phyloP scores from a whole-genome alignment of 1,284 basidiomycete genomes.

The Clitocybe nebularis region DNA sequence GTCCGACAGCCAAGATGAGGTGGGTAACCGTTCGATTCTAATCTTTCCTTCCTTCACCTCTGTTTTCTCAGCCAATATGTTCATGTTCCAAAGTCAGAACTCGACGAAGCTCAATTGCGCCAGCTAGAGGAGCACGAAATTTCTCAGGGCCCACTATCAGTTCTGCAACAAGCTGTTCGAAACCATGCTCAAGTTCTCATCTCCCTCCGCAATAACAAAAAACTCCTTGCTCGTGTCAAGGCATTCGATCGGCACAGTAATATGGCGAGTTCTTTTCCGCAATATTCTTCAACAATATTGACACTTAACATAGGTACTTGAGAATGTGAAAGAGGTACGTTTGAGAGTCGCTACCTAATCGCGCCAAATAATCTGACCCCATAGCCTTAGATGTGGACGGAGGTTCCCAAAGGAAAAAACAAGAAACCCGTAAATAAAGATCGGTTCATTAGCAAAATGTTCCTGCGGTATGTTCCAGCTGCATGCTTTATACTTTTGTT shows the following conservation, averaged over 20 bases:
- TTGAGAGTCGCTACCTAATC: conserved; percentile 1
- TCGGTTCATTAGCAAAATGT: conserved; percentile 99
- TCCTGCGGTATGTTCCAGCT: conserved; percentile 59
- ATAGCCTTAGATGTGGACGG: conserved; percentile 90
- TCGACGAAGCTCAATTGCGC: conserved; percentile 94
- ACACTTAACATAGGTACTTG: conserved; percentile 63
- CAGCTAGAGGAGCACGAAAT: conserved; percentile 97
- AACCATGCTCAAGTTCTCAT: conserved; percentile 98
- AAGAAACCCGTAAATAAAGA: conserved; percentile 99
- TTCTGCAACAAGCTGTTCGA: conserved; percentile 95
- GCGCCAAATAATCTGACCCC: too few relatives aligned
- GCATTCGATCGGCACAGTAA: conserved; percentile 99
- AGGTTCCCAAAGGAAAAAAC: conserved; percentile 95
- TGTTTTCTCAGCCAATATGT: conserved; percentile 80
- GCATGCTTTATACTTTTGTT: conserved; percentile 11
- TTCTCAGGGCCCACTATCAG: conserved; percentile 95
- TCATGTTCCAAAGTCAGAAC: conserved; percentile 94
- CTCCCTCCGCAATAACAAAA: conserved; percentile 97
- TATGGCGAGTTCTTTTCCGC: conserved; percentile 68
- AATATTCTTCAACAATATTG: not conserved
- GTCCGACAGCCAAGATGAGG: conserved; percentile 17
- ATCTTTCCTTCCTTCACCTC: conserved; percentile 9
- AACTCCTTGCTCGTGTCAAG: conserved; percentile 95
- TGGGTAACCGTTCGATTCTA: conserved; percentile 10
- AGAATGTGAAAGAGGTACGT: conserved; percentile 93